Evolutionary conservation across 2,329 filamentous ascomycete species (phyloP).

Genomic region (Penicillium sp.): DNA sequence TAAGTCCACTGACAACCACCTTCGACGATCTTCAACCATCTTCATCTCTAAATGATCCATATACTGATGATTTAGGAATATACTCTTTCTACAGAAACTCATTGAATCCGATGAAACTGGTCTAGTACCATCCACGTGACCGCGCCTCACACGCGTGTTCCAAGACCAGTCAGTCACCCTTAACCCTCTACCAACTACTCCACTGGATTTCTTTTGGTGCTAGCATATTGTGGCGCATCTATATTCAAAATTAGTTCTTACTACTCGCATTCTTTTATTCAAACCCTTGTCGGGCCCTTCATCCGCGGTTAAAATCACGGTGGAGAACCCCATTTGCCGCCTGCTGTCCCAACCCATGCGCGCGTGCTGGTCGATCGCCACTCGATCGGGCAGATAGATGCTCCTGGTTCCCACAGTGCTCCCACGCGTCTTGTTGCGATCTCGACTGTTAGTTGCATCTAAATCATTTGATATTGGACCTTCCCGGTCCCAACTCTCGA

Average conservation of each 20-base stretch:
- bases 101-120: background rate
- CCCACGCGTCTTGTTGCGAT: conserved; percentile 17
- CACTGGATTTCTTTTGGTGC: conserved; percentile 3
- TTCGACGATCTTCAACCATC: background rate
- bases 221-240: conserved; percentile 5
- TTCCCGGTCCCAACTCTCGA: conserved; percentile 19
- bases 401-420: conserved; percentile 11
- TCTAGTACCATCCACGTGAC: conserved; percentile 29
- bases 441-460: conserved; percentile 12
- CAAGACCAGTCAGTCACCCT: conserved; percentile 16
- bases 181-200: background rate
- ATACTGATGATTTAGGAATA: background rate
- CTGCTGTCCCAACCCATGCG: conserved; percentile 21
- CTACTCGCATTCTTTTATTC: background rate
- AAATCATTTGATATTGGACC: conserved; percentile 19
- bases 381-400: conserved; percentile 23
- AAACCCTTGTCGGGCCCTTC: background rate
- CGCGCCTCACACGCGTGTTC: conserved; percentile 33
- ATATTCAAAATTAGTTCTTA: background rate
- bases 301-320: background rate
- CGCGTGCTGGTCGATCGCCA: conserved; percentile 26
- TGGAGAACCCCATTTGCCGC: conserved; percentile 15
- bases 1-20: background rate
- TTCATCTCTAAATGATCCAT: background rate
- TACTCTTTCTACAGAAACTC: background rate